Evolutionary conservation across 2,329 filamentous ascomycete species (phyloP).

Genomic region (Colletotrichum tanaceti): DNA sequence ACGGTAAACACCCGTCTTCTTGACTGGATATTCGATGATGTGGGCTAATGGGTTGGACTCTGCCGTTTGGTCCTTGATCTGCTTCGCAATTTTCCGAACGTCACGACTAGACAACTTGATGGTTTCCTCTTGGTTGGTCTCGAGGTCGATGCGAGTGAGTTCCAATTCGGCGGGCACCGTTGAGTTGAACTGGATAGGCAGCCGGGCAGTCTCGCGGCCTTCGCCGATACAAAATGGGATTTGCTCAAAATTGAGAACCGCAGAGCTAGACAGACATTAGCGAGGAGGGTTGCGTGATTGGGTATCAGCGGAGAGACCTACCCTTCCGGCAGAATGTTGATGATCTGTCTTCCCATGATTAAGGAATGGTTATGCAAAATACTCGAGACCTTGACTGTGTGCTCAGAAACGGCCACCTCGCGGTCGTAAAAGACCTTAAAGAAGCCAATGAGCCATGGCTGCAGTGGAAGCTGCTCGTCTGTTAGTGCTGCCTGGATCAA

Average conservation of each 20-base stretch:
- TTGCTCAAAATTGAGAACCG: constrained; percentile 84
- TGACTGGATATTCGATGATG: constrained; percentile 78
- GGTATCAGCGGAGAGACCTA: constrained; percentile 50
- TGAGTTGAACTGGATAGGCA: constrained; percentile 94
- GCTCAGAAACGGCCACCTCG: constrained; percentile 93
- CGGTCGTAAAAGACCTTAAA: constrained; percentile 89
- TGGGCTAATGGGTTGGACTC: constrained; percentile 72
- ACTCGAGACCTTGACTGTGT: constrained; percentile 85
- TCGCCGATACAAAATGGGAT: constrained; percentile 84
- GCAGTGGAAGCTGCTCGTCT: constrained; percentile 73
- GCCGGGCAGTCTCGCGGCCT: constrained; percentile 67
- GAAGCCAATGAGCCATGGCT: constrained; percentile 77
- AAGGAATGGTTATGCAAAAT: constrained; percentile 93
- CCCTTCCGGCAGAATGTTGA: constrained; percentile 97
- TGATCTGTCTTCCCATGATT: constrained; percentile 95
- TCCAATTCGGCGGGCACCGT: constrained; percentile 91
- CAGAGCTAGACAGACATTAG: constrained; percentile 68
- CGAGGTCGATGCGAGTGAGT: constrained; percentile 85
- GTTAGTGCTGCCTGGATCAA: constrained; percentile 16
- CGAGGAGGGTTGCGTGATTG: constrained; percentile 14
- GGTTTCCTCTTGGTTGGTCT: constrained; percentile 82
- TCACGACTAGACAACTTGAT: constrained; percentile 81
- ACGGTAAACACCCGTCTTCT: constrained; percentile 88
- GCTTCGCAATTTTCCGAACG: constrained; percentile 78
- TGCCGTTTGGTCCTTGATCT: constrained; percentile 72